phyloP scores from a whole-genome alignment of 1,139 yeast species.

The Chernovozyma aurita region DNA sequence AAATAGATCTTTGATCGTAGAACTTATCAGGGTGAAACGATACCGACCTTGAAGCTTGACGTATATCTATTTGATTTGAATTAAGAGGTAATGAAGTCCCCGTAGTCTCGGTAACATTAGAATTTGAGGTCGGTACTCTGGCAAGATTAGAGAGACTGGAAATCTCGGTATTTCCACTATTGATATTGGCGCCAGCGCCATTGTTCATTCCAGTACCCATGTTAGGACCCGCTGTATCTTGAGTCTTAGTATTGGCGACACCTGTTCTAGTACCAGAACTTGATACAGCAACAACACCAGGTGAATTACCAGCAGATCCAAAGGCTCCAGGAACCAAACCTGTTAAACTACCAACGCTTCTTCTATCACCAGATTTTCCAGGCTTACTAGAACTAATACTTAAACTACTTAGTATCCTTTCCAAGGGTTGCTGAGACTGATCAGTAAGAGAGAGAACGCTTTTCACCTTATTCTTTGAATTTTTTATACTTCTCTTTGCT shows the following conservation, averaged over 20 bases:
- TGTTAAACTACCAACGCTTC: not conserved
- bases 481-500: conserved; percentile 37
- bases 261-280: not conserved
- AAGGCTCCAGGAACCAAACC: not conserved
- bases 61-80: not conserved
- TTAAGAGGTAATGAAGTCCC: not conserved
- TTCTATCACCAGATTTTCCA: not conserved
- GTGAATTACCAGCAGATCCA: conserved; percentile 1
- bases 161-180: not conserved
- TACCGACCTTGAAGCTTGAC: conserved; percentile 22
- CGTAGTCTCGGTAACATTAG: not conserved
- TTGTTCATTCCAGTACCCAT: not conserved
- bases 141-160: not conserved
- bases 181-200: not conserved
- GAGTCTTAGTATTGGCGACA: too few species aligned
- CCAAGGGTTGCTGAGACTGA: conserved; percentile 33
- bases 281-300: not conserved
- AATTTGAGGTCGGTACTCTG: not conserved
- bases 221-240: too few species aligned
- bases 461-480: conserved; percentile 49
- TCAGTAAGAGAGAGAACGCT: conserved; percentile 37
- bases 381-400: conserved; percentile 25
- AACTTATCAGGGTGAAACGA: conserved; percentile 29
- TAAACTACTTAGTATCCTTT: conserved; percentile 35
- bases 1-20: not conserved